Percentiles rank a stretch among this genome's conserved stretches.
Conservation (phyloP, 768 basidiomycete genomes). For the Amanita exitialis region DNA sequence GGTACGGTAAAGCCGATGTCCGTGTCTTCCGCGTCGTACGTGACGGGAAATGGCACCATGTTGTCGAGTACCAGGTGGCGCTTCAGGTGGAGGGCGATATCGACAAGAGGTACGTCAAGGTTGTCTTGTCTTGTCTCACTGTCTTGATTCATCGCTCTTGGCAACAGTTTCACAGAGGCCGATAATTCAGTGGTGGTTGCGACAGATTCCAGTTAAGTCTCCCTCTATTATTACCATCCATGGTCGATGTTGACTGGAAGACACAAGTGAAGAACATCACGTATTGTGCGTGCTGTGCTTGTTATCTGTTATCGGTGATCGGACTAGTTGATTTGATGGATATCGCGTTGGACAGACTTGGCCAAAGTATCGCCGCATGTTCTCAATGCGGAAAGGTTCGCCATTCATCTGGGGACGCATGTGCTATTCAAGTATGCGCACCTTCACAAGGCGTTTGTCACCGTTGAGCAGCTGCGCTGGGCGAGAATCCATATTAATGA, state of each 20-base stretch:
- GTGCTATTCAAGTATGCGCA: conserved; percentile 76
- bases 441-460: conserved; percentile 58
- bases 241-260: no score
- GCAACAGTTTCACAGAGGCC: conserved; percentile 67
- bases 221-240: no score
- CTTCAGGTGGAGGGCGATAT: conserved; percentile 79
- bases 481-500: conserved; percentile 52
- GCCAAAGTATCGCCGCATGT: conserved; percentile 88
- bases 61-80: conserved; percentile 81
- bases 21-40: conserved; percentile 82
- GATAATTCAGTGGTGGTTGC: conserved; percentile 86
- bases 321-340: not conserved
- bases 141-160: not conserved
- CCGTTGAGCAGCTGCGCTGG: conserved; percentile 80
- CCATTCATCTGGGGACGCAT: conserved; percentile 77
- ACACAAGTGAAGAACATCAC: conserved; percentile 59
- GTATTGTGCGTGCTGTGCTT: conserved; percentile 31
- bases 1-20: conserved; percentile 86
- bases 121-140: not conserved
- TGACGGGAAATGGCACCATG: conserved; percentile 50
- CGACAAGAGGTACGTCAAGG: conserved; percentile 46
- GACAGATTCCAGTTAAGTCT: conserved; percentile 72
- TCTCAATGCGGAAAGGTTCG: conserved; percentile 77
- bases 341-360: conserved; percentile 35
- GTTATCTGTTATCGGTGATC: not conserved